phyloP scores from a whole-genome alignment of 768 basidiomycete species.

The Tylopilus cervinicoccineus region DNA sequence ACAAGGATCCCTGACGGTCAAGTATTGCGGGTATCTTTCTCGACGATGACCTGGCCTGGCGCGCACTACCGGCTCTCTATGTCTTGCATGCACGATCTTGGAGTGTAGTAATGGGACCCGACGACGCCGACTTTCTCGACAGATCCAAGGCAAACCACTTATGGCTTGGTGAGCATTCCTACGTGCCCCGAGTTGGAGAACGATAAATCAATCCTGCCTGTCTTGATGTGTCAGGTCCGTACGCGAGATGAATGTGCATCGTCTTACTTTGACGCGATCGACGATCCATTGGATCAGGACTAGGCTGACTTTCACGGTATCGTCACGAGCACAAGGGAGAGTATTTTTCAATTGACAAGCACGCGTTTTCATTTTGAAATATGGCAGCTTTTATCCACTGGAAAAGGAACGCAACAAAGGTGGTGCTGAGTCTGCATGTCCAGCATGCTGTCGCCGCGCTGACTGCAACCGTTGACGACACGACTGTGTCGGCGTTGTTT shows the following conservation, averaged over 20 bases:
- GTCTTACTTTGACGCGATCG: conserved; percentile 24
- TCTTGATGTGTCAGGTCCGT: conserved; percentile 14
- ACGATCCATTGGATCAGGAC: conserved; percentile 53
- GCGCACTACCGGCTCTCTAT: background rate
- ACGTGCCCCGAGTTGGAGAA: background rate
- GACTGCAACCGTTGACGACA: background rate
- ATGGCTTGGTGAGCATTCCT: conserved; percentile 15
- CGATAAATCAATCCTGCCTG: background rate
- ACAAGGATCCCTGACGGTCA: conserved; percentile 43
- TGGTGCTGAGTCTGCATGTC: conserved; percentile 1
- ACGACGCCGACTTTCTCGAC: background rate
- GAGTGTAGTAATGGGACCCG: background rate
- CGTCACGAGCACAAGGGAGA: conserved; percentile 70
- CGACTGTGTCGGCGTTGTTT: background rate
- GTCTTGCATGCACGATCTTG: too few species aligned
- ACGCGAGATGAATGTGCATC: conserved; percentile 1
- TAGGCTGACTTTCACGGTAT: conserved; percentile 51
- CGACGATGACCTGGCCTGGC: background rate
- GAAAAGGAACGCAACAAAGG: conserved; percentile 1
- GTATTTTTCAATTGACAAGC: too few species aligned
- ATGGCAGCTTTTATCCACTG: background rate
- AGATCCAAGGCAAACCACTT: conserved; percentile 1
- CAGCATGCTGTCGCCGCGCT: background rate
- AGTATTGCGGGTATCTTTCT: conserved; percentile 52
- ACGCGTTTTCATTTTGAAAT: too few species aligned